Percentiles rank a stretch among this genome's conserved stretches.
Conservation (phyloP, 2,329 filamentous ascomycete genomes). For the Fusarium floridanum region DNA sequence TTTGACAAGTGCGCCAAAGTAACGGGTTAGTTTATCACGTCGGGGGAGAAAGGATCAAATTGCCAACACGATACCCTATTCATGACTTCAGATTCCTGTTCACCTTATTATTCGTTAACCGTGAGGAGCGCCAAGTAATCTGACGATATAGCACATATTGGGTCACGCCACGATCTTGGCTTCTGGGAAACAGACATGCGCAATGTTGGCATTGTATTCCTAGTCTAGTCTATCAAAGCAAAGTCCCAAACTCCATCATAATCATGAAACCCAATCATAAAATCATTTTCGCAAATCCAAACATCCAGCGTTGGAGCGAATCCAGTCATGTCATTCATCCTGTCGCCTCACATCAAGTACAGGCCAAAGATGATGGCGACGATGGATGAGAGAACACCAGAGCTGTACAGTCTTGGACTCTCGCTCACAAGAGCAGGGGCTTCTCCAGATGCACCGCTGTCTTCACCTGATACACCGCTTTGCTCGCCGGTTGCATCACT, state of each 20-base stretch:
- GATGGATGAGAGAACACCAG: constrained; percentile 27
- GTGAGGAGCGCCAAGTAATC: background rate
- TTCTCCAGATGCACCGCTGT: background rate
- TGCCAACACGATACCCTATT: background rate
- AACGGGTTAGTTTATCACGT: background rate
- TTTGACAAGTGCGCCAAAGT: constrained; percentile 75
- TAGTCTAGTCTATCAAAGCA: background rate
- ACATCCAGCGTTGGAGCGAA: background rate
- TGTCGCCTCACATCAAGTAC: constrained; percentile 6
- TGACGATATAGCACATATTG: background rate
- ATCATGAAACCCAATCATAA: constrained; percentile 4
- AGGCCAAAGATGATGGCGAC: constrained; percentile 33
- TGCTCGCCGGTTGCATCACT: background rate
- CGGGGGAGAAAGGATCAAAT: background rate
- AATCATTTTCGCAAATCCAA: background rate
- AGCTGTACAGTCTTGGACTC: constrained; percentile 19
- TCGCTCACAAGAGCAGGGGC: constrained; percentile 25
- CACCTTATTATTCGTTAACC: background rate
- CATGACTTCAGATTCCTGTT: background rate
- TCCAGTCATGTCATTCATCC: background rate
- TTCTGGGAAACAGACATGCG: background rate
- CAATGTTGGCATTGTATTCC: background rate
- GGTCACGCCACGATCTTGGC: background rate
- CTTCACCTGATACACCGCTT: background rate
- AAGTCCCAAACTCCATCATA: background rate